Conservation (phyloP, 2,329 filamentous ascomycete species). For the Grosmannia serpens region DNA sequence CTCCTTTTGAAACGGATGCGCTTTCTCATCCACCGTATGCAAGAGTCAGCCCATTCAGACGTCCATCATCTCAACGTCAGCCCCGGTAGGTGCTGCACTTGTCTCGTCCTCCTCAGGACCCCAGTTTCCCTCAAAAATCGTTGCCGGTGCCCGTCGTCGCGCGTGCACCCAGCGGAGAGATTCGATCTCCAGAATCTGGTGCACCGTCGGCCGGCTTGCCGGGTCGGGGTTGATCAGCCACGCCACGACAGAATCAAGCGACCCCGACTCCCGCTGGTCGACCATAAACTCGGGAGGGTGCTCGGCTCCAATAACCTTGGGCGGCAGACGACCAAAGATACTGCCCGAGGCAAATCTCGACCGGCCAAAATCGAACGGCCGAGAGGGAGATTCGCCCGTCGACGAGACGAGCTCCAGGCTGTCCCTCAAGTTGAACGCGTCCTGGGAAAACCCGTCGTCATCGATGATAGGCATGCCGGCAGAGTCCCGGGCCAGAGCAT, state of each 20-base stretch:
- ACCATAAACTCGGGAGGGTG: constrained; percentile 81
- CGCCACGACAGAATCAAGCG: constrained; percentile 71
- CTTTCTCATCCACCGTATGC: background rate
- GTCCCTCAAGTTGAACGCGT: constrained; percentile 3
- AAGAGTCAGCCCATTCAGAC: constrained; percentile 23
- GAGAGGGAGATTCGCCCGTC: background rate
- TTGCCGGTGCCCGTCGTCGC: constrained; percentile 77
- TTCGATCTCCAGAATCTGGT: constrained; percentile 59
- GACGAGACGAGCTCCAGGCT: constrained; percentile 9
- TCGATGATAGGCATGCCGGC: constrained; percentile 52
- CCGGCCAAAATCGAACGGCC: constrained; percentile 2
- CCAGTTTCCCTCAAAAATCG: constrained; percentile 92
- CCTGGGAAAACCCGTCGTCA: constrained; percentile 1
- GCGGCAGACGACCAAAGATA: constrained; percentile 31
- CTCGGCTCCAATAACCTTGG: constrained; percentile 34
- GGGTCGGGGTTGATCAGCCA: constrained; percentile 81
- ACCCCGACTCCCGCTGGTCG: constrained; percentile 58
- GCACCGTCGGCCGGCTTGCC: constrained; percentile 57
- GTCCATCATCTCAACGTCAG: constrained; percentile 50
- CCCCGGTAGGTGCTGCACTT: constrained; percentile 12
- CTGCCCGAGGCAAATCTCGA: constrained; percentile 21
- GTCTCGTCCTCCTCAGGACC: constrained; percentile 52
- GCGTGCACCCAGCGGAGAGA: constrained; percentile 71
- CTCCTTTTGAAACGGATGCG: background rate
- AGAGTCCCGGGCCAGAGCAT: constrained; percentile 60